phyloP scores from a whole-genome alignment of 148 eudicot genomes.

The Cornus suecica region DNA sequence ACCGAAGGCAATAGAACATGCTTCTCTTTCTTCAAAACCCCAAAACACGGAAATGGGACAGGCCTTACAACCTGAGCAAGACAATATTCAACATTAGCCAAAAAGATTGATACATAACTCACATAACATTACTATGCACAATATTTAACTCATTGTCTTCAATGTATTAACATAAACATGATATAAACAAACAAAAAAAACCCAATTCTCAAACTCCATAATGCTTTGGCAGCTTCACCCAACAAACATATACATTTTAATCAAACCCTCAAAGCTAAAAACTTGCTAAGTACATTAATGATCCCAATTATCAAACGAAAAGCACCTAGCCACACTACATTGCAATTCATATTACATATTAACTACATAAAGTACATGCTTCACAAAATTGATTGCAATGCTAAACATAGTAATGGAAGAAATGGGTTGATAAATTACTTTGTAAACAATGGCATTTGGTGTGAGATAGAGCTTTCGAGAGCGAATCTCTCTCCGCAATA shows the following conservation, averaged over 20 bases:
- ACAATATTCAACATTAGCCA: conserved; percentile 11
- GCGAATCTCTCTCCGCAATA: conserved; percentile 55
- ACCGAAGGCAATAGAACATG: conserved; percentile 72
- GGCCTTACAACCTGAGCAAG: conserved; percentile 61
- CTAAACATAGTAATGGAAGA: not conserved
- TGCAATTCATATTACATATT: too few relatives aligned
- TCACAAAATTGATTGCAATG: too few relatives aligned
- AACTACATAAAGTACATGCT: too few relatives aligned
- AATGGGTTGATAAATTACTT: conserved; percentile 17
- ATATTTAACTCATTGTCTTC: not conserved
- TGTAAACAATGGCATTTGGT: conserved; percentile 65
- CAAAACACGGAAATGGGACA: conserved; percentile 78
- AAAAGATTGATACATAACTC: not conserved
- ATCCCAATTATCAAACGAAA: not conserved
- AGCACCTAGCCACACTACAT: not conserved
- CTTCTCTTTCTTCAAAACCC: conserved; percentile 80
- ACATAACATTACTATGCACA: not conserved
- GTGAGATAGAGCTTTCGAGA: conserved; percentile 73
- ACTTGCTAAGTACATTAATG: not conserved
- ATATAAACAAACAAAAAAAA: not conserved
- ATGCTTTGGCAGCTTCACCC: not conserved
- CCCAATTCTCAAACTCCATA: not conserved
- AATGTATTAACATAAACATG: not conserved
- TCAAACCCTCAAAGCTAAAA: not conserved
- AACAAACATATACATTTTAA: not conserved